These are phyloP conservation scores for Kalmanozyma brasiliensis DNA, from an alignment of 1,284 basidiomycete species.

Conservation along the genomic window DNA sequence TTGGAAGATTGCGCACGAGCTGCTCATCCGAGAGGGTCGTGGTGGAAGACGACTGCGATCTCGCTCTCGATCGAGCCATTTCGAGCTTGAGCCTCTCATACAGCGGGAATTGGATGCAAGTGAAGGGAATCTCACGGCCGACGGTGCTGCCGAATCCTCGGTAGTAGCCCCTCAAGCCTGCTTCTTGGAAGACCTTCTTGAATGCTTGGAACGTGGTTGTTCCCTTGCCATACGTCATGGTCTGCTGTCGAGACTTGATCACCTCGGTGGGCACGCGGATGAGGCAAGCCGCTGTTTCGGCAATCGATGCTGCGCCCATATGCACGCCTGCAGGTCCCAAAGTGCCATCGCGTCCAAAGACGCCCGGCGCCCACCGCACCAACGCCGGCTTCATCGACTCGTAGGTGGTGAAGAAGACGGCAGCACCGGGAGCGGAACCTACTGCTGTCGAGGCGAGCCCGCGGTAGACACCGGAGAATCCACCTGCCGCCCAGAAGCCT, in stretches of 20 bases:
- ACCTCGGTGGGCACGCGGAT: constrained; percentile 94
- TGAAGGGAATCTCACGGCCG: constrained; percentile 93
- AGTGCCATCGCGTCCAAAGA: constrained; percentile 38
- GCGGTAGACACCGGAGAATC: constrained; percentile 90
- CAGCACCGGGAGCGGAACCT: constrained; percentile 94
- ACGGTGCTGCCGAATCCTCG: constrained; percentile 82
- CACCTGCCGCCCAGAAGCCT: constrained; percentile 87
- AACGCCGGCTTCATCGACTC: constrained; percentile 81
- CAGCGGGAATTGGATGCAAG: constrained; percentile 94
- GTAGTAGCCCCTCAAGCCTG: constrained; percentile 79
- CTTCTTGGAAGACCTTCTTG: constrained; percentile 72
- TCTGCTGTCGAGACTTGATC: constrained; percentile 86
- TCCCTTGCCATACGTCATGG: constrained; percentile 75
- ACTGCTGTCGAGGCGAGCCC: constrained; percentile 94
- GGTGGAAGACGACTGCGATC: background rate
- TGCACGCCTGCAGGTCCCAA: constrained; percentile 63
- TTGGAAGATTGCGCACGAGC: constrained; percentile 71
- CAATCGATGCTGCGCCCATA: constrained; percentile 68
- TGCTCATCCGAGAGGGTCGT: constrained; percentile 27
- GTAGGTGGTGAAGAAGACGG: constrained; percentile 94
- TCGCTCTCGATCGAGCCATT: constrained; percentile 41
- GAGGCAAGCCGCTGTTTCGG: constrained; percentile 79
- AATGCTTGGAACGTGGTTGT: constrained; percentile 71
- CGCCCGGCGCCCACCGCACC: constrained; percentile 19
- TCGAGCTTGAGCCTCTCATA: constrained; percentile 85